Base-by-base conservation (phyloP, 2,329 filamentous ascomycete species). In the Cytospora paraplurivora region DNA sequence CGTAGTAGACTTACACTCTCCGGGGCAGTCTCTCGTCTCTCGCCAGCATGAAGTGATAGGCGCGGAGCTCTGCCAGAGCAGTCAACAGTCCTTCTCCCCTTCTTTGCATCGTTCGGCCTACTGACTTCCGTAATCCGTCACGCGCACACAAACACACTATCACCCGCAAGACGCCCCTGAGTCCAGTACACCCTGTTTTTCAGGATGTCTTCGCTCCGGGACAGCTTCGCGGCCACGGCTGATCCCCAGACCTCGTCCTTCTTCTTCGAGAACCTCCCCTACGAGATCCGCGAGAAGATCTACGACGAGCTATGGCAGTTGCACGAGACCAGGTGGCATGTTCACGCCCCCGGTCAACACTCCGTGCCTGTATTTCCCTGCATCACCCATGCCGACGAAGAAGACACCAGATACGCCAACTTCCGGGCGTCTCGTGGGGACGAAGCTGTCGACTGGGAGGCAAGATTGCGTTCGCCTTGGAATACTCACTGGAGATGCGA, bases 231-330 rank as follows among this genome's bases (percentile, higher is more conserved):
- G 32, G 47, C 53, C 66, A 78, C 82, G 72, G 77, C 79, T 59
- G 76, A 83, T 59, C 77, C 74, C 69, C 83, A 85, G 75, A 76
- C 76, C 38, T 78, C 54, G 1, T 73, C 72, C 17, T 65, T 57
- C 15, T 71, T 75, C 53, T 74, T 75, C 62, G 47, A 65, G 3
- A 44, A 59, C 10, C 70, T 75, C 17, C 72, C 72, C 11, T 59
- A 59, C 50, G 73, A 75, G 64, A 68, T 75, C 54, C 72, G 73
- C n/a, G 63, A 69, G 27, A 67, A 73, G 65, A 71, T 75, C 38
- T 75, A 74, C 62, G 32, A 66, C 34, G 70, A 74, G 50, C 62
- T 70, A 38, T 74, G 71, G 70, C 64, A 67, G 4, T 47, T 68
- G 15, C 58, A 63, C 52, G 60, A 66, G n/a, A 54, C 62, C 19